A percentile compares a stretch with the other conserved stretches of the same genome.
These are phyloP conservation scores for Pseudocercospora ulei DNA, from an alignment of 2,329 filamentous ascomycete genomes.

Conservation along the genomic window DNA sequence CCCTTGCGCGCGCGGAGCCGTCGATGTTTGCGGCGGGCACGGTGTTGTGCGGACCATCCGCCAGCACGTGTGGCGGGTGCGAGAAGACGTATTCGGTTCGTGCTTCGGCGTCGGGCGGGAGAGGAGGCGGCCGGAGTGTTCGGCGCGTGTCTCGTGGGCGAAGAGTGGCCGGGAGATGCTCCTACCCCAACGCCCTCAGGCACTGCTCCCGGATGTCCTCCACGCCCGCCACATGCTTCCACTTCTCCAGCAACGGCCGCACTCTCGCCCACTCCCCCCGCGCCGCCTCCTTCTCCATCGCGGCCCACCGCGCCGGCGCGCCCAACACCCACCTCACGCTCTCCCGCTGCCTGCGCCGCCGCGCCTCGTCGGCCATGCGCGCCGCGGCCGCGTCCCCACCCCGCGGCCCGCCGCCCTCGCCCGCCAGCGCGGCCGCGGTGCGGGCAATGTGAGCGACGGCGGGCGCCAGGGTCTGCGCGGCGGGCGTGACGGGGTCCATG, in stretches of 20 bases:
- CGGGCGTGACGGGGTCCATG: slow-evolving; percentile 69
- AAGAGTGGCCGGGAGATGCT: no score
- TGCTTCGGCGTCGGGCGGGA: no score
- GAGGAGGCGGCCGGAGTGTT: no score
- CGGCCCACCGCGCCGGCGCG: slow-evolving; percentile 51
- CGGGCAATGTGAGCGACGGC: slow-evolving; percentile 66
- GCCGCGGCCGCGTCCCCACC: slow-evolving; percentile 20
- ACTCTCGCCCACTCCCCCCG: slow-evolving; percentile 43
- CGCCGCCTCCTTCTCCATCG: slow-evolving; percentile 52
- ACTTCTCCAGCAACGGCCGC: slow-evolving; percentile 36
- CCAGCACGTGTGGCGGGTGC: no score
- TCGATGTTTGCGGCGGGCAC: no score
- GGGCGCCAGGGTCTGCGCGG: slow-evolving; percentile 61
- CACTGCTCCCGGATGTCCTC: slow-evolving; percentile 36
- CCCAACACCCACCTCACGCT: slow-evolving; percentile 55
- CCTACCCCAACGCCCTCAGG: slow-evolving; percentile 22
- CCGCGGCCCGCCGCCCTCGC: slow-evolving; percentile 31
- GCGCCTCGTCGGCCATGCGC: slow-evolving; percentile 32
- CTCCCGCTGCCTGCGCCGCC: slow-evolving; percentile 41
- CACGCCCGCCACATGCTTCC: slow-evolving; percentile 40
- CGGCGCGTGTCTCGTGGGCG: no score
- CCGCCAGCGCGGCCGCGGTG: slow-evolving; percentile 42
- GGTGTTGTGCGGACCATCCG: no score
- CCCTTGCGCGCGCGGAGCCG: no score
- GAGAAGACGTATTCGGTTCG: no score